Percentiles rank a stretch among this genome's conserved stretches.
These are phyloP conservation scores for Thermochaetoides dissita DNA, from an alignment of 2,329 filamentous ascomycete genomes.

Conservation along the genomic window DNA sequence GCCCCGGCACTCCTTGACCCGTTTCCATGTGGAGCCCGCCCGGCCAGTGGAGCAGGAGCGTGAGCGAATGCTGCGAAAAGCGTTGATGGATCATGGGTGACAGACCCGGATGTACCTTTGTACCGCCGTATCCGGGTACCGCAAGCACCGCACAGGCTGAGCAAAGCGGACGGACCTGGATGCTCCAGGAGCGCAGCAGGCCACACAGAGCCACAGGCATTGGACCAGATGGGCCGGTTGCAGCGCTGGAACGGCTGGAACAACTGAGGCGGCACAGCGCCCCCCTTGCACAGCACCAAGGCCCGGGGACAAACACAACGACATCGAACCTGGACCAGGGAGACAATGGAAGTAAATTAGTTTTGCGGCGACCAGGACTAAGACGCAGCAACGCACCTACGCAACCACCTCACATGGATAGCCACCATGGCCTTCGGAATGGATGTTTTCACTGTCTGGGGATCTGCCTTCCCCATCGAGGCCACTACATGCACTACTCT, in stretches of 20 bases:
- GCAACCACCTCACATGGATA: conserved; percentile 18
- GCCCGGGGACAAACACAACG: conserved; percentile 10
- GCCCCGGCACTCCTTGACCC: no score
- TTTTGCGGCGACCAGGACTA: conserved; percentile 18
- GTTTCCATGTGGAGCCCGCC: no score
- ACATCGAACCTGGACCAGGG: conserved; percentile 14
- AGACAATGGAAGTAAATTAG: conserved; percentile 17
- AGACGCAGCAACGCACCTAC: conserved; percentile 15
- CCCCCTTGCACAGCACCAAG: conserved; percentile 15
- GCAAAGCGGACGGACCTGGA: no score
- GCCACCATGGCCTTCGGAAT: conserved; percentile 13
- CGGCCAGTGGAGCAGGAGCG: no score
- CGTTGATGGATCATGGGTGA: no score
- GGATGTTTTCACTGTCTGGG: conserved; percentile 14
- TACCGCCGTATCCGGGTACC: not conserved
- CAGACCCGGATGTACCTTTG: conserved; percentile 1
- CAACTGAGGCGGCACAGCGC: conserved; percentile 10
- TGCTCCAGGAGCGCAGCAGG: not conserved
- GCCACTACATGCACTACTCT: not conserved
- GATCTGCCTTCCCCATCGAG: conserved; percentile 10
- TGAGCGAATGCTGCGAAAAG: no score
- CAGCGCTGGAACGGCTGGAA: conserved; percentile 1
- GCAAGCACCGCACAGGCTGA: not conserved
- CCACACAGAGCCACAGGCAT: conserved; percentile 1
- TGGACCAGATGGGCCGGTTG: not conserved